Base-by-base conservation (phyloP, 805 yeast genomes). In the Yamadazyma akitaensis region DNA sequence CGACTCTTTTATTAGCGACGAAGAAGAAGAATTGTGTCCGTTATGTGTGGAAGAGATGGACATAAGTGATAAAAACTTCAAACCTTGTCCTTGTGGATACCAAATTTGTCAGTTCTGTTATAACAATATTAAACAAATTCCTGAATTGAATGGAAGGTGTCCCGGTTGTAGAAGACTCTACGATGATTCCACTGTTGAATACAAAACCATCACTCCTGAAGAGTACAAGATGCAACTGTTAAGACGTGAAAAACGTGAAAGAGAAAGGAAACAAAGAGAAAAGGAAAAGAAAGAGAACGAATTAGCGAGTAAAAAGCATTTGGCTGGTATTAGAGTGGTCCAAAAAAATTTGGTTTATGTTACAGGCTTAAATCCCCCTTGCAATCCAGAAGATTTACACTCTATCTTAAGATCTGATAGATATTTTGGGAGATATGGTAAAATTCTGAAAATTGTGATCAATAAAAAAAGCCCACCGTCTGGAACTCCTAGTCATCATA, bases 71-170 rank as follows among this genome's bases (percentile, higher is more conserved):
- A 89, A 87, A 61, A 88, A 90, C 70, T 94, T 94, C 76, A 89
- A 86, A 65, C 99, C 99, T n/a, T 94, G 99, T 73, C 98, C 98
- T 0, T 94, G 99, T 72, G 99, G 99, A 16, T 94, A 94, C 61
- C 97, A 95, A 65, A 88, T 94, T 48, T 94, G 99, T 66, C 98
- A 92, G 75, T 94, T 94, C 63, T 94, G 99, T 67, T 94, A 92
- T 75, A 94, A 94, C 70, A 92, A 91, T 64, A 94, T 94, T 59
- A 80, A 97, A 53, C 94, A 89, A 54, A 92, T 92, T 57, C 97
- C 97, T 1, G 97, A 94, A 63, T 72, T 92, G 52, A 91, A 91
- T 63, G 98, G 97, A 2, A 81, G 89, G 55, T 94, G 99, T 70
- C 99, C 99, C 1, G 98, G 96, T 1, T 94, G 99, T 67, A 86